Conservation (phyloP, 108 stramenopile species). For the Nitzschia sp. region DNA sequence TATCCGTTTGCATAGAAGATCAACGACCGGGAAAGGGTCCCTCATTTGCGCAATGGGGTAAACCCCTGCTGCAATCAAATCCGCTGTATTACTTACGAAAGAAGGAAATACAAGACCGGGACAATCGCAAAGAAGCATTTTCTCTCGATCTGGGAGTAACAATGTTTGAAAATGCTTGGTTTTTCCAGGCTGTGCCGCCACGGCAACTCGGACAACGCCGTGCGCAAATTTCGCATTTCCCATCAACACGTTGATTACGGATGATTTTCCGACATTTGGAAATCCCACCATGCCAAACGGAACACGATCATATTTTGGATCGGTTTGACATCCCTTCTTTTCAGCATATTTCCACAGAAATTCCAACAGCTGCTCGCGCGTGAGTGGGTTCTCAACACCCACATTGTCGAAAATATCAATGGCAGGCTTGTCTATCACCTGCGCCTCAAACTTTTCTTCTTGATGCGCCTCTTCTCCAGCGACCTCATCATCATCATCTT, state of each 20-base stretch:
- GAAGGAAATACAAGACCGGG: constrained; percentile 99
- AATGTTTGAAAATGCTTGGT: constrained; percentile 99
- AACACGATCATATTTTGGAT: constrained; percentile 65
- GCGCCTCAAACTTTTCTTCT: constrained; percentile 16
- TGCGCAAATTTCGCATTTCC: constrained; percentile 89
- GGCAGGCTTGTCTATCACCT: neutral
- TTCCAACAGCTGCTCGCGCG: constrained; percentile 67
- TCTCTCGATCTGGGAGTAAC: constrained; percentile 72
- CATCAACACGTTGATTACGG: constrained; percentile 96
- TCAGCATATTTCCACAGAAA: constrained; percentile 69
- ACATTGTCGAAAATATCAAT: constrained; percentile 14
- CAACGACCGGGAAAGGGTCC: constrained; percentile 90
- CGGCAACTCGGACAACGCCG: constrained; percentile 91
- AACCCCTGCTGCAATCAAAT: constrained; percentile 95
- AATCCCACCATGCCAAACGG: constrained; percentile 96
- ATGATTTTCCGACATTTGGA: constrained; percentile 98
- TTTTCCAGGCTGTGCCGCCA: constrained; percentile 98
- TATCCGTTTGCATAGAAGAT: constrained; percentile 87
- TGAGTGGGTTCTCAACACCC: constrained; percentile 62
- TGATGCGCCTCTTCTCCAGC: constrained; percentile 45
- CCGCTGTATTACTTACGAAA: constrained; percentile 94
- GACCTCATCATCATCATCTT: constrained; percentile 30
- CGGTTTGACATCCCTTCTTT: constrained; percentile 52
- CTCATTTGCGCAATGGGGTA: constrained; percentile 98
- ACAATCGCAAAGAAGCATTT: constrained; percentile 97